Evolutionary conservation across 2,329 filamentous ascomycete species (phyloP), one percentile per base, ranked within the genome.

Genomic region (Paramyrothecium roridum): DNA sequence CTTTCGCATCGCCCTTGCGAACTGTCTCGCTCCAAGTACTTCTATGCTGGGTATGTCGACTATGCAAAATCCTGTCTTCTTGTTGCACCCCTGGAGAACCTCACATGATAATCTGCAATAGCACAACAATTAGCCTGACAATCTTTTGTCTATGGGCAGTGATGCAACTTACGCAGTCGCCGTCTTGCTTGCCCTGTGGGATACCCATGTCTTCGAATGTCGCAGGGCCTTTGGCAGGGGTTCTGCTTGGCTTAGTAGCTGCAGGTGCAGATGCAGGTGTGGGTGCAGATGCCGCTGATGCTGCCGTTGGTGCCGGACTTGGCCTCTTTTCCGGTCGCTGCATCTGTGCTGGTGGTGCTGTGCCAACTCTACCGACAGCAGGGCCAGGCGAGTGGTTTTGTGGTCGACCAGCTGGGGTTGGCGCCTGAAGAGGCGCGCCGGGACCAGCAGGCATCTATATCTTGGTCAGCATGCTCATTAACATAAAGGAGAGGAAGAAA

Each of bases 151-250:
- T 6, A 48, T 20, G n/a, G 6, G 19, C 8, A 48, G 46, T 13
- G 20, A 43, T 43, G 13, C 37, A 20, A 81, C 82, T 81, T 85
- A 97, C 93, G 78, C 93, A 99, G 74, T 98, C 93, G 62, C 84
- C 84, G n/a, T 96, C 90, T 58, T 87, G 83, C 73, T 95, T 93
- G 50, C 81, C 86, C 65, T 87, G 83, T 8, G 92, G 91, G 64
- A 99, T 93, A 43, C 95, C 95, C 95, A 99, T 99, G 69, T 96
- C 93, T 69, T 97, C 93, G 71, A 99, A 99, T 0, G 95, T 98
- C 65, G 95, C 91, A 1, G 95, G 93, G 12, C 93, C 95, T 68
- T 92, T 90, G 51, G 76, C 74, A 3, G 77, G 26, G 10, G 60
- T 59, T 74, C 70, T 20, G 73, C 66, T 8, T 76, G 72, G 17